Evolutionary conservation across 1,284 basidiomycete genomes (phyloP).

Genomic region (Microbotryomycetes sp.): DNA sequence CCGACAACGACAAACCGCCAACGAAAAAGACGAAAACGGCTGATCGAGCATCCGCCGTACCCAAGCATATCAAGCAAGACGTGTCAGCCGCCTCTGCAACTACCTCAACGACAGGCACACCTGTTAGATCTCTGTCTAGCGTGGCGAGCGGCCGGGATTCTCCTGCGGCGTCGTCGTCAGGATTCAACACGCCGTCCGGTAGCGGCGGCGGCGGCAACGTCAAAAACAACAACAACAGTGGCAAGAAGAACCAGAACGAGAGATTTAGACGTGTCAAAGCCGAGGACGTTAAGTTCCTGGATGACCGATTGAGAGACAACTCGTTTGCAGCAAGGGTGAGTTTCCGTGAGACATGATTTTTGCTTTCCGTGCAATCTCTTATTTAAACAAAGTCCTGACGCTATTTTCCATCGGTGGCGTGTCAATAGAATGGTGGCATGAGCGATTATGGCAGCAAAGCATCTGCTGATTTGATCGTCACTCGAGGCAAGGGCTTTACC

Average conservation of each 20-base stretch:
- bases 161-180: slow-evolving; percentile 2
- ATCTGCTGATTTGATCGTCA: slow-evolving; percentile 79
- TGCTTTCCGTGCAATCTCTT: not conserved
- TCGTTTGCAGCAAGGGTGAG: slow-evolving; percentile 71
- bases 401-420: too few relatives aligned
- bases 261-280: slow-evolving; percentile 74
- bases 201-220: too few relatives aligned
- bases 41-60: slow-evolving; percentile 3
- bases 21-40: slow-evolving; percentile 23
- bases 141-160: too few relatives aligned
- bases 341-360: slow-evolving; percentile 5
- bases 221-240: not conserved
- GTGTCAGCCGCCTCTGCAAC: not conserved
- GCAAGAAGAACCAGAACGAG: slow-evolving; percentile 27
- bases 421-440: slow-evolving; percentile 49
- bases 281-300: slow-evolving; percentile 52
- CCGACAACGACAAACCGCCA: slow-evolving; percentile 8
- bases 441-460: slow-evolving; percentile 87
- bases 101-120: not conserved
- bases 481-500: slow-evolving; percentile 85
- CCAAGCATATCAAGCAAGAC: slow-evolving; percentile 1
- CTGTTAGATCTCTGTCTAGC: too few relatives aligned
- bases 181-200: not conserved
- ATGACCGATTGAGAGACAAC: slow-evolving; percentile 66
- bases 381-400: not conserved